Conservation (phyloP, 2,329 filamentous ascomycete genomes). For the Penicillium italicum region DNA sequence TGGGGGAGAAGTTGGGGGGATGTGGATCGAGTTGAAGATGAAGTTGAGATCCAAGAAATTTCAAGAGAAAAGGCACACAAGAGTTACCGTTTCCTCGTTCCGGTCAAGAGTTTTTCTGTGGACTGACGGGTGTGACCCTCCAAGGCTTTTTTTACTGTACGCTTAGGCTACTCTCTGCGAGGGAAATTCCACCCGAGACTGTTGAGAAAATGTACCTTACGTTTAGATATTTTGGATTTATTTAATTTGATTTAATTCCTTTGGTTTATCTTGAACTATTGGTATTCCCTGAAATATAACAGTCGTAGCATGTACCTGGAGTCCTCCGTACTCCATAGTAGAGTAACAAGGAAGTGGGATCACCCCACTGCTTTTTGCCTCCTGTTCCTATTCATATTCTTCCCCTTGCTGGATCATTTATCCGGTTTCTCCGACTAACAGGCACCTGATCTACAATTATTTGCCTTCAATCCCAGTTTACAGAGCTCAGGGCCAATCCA, state of each 20-base stretch:
- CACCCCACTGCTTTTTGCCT: neutral
- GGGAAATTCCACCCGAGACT: conserved; percentile 6
- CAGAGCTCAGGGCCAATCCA: neutral
- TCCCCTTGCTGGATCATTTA: no score
- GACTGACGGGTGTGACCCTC: conserved; percentile 1
- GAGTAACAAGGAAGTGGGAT: neutral
- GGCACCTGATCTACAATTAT: neutral
- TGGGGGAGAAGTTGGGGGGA: neutral
- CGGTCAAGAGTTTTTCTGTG: conserved; percentile 4
- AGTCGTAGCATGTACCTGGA: neutral
- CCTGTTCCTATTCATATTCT: no score
- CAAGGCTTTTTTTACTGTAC: neutral
- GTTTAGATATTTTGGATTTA: no score
- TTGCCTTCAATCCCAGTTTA: neutral
- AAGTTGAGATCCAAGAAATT: neutral
- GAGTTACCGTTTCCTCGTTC: conserved; percentile 3
- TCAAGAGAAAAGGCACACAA: neutral
- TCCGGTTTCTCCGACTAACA: neutral
- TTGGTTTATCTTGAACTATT: neutral
- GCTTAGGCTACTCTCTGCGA: conserved; percentile 1
- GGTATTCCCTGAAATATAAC: neutral
- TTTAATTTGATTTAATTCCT: neutral
- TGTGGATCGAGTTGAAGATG: neutral
- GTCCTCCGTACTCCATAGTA: no score
- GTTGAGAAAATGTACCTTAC: no score